Evolutionary conservation across 1,284 basidiomycete genomes (phyloP).

Genomic region (Bjerkandera adusta): DNA sequence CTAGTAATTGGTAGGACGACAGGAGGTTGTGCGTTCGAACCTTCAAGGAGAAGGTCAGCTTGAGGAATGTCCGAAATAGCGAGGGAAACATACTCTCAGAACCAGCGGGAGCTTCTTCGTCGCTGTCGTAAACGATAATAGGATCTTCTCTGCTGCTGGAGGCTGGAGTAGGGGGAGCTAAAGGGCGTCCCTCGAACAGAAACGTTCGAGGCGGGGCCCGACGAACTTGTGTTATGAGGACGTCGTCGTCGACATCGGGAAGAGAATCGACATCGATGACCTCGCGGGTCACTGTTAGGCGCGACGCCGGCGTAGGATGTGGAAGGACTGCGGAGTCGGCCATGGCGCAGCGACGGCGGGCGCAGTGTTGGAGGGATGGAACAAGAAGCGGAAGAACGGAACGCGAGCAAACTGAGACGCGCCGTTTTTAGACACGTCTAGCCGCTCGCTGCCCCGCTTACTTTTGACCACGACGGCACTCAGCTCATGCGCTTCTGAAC

Average conservation of each 20-base stretch:
- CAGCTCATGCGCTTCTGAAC: too few relatives aligned
- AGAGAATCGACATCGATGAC: conserved; percentile 33
- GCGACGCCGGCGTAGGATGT: too few relatives aligned
- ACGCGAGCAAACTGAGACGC: too few relatives aligned
- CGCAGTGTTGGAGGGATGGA: too few relatives aligned
- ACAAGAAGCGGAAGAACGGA: too few relatives aligned
- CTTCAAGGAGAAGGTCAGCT: conserved; percentile 12
- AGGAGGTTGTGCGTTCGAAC: conserved; percentile 24
- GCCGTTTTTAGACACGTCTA: too few relatives aligned
- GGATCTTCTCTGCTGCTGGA: conserved; percentile 13
- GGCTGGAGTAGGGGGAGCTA: conserved; percentile 13
- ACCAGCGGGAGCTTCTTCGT: conserved; percentile 36
- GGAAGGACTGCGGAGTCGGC: too few relatives aligned
- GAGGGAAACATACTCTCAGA: conserved; percentile 21
- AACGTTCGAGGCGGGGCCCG: conserved; percentile 10
- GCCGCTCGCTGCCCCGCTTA: too few relatives aligned
- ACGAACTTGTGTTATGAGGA: conserved; percentile 19
- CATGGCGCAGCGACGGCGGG: too few relatives aligned
- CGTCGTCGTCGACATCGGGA: conserved; percentile 27
- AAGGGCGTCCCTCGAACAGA: conserved; percentile 14
- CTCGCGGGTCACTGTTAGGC: too few relatives aligned
- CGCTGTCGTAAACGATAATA: conserved; percentile 39
- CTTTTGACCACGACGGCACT: too few relatives aligned
- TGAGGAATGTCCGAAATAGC: conserved; percentile 5
- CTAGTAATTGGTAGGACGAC: conserved; percentile 38